These are phyloP conservation scores for Vicia sativa DNA, from an alignment of 306 rosid genomes.

Conservation along the genomic window DNA sequence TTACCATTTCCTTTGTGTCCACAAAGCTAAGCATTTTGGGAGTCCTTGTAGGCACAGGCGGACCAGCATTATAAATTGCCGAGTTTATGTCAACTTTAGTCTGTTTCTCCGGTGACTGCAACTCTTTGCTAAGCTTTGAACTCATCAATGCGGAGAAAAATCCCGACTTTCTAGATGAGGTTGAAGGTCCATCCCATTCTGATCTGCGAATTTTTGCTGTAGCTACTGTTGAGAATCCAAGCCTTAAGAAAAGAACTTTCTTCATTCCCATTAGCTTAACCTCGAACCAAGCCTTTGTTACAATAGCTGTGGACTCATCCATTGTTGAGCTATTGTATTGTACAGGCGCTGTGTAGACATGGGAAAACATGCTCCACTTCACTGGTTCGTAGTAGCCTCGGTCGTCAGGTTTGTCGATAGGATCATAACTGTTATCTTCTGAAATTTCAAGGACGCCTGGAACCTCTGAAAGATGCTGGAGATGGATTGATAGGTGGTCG, in stretches of 20 bases:
- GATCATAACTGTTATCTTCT: slow-evolving; percentile 54
- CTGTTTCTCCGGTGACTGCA: slow-evolving; percentile 53
- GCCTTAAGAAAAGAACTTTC: slow-evolving; percentile 77
- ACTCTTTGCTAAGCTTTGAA: slow-evolving; percentile 64
- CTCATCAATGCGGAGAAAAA: slow-evolving; percentile 77
- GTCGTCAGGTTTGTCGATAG: slow-evolving; percentile 57
- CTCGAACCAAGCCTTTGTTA: slow-evolving; percentile 87
- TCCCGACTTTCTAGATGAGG: slow-evolving; percentile 71
- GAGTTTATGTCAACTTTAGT: slow-evolving; percentile 74
- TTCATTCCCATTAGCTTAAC: slow-evolving; percentile 74
- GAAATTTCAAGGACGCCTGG: slow-evolving; percentile 64
- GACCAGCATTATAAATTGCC: slow-evolving; percentile 74
- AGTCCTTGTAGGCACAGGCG: slow-evolving; percentile 68
- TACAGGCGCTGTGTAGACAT: slow-evolving; percentile 81
- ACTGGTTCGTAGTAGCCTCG: slow-evolving; percentile 70
- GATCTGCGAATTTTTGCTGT: slow-evolving; percentile 71
- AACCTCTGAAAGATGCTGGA: slow-evolving; percentile 79
- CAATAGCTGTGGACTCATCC: slow-evolving; percentile 64
- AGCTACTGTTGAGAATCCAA: slow-evolving; percentile 78
- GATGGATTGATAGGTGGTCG: slow-evolving; percentile 77
- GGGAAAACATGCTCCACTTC: slow-evolving; percentile 82
- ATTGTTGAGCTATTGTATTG: slow-evolving; percentile 57
- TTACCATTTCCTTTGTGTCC: slow-evolving; percentile 70
- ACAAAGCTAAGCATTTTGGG: slow-evolving; percentile 70
- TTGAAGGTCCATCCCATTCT: slow-evolving; percentile 84